Base-by-base conservation (phyloP, 2,329 filamentous ascomycete species). In the Fusarium sp. region DNA sequence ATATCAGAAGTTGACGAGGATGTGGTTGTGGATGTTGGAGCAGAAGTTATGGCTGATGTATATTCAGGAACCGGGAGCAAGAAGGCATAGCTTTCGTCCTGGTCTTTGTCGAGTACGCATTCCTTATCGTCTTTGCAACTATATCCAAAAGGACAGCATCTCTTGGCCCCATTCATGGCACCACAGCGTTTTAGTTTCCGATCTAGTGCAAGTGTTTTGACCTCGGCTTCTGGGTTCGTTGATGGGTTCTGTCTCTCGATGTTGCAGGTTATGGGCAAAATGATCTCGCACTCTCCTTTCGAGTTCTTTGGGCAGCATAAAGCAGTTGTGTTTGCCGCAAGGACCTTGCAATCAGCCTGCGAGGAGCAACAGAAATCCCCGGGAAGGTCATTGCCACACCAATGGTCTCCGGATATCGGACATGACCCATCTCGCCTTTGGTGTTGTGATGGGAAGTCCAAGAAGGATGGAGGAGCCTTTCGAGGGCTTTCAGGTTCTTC, bases 111-210 rank as follows among this genome's bases (percentile, higher is more conserved):
- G 19, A 70, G 72, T 15, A 73, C 69, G 11, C 76, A 78, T 23
- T 65, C 46, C n/a, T 57, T 60, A 21, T 66, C 49, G 19, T 56
- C 66, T 18, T 63, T 66, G 59, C 76, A 78, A 27, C 72, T 66
- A 33, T 78, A 78, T 14, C 76, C 76, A 56, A 78, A 78, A 15
- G 76, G 76, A 16, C 76, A 78, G 54, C 76, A 78, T 27, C 49
- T 60, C 25, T 42, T 52, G n/a, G 21, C 66, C 14, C 76, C 76
- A 16, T 42, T 58, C 23, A 57, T 63, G 25, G 37, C 49, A 8
- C 76, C 74, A 19, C 76, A 78, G 7, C 56, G 67, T 51, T 72
- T 63, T 33, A 78, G 66, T 21, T 68, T 45, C 44, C 54, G 59
- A 41, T 72, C 52, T 37, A 75, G 65, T 18, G 69, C 76, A 23